Percentiles rank a stretch among this genome's conserved stretches.
Conservation (phyloP, 2,329 filamentous ascomycete species). For the Hymenoscyphus fraxineus region DNA sequence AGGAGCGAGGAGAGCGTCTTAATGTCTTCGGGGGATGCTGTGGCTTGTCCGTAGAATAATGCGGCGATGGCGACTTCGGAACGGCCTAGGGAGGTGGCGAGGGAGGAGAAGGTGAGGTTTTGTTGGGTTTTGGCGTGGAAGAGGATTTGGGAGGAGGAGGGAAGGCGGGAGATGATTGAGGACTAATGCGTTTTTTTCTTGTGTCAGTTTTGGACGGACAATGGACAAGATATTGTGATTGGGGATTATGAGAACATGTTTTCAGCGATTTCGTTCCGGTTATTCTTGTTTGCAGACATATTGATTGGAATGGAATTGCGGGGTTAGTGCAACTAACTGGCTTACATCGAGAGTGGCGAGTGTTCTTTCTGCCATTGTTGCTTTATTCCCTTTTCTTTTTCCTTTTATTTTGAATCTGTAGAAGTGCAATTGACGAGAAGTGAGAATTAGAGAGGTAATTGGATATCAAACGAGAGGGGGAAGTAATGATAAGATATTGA, state of each 20-base stretch:
- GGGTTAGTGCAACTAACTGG: background rate
- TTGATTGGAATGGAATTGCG: background rate
- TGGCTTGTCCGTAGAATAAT: constrained; percentile 85
- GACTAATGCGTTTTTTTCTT: constrained; percentile 42
- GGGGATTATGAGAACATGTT: background rate
- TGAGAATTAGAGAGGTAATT: background rate
- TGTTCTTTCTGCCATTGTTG: constrained; percentile 6
- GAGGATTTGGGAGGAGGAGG: constrained; percentile 66
- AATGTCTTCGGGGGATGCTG: constrained; percentile 65
- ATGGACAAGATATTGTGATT: background rate
- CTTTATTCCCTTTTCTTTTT: too few relatives aligned
- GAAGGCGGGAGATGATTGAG: constrained; percentile 65
- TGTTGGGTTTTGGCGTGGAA: constrained; percentile 77
- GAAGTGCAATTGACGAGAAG: background rate
- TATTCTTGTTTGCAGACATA: too few relatives aligned
- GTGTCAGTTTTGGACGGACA: background rate
- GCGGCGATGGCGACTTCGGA: constrained; percentile 86
- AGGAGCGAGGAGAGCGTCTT: constrained; percentile 65
- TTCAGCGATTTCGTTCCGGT: too few relatives aligned
- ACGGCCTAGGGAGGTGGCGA: constrained; percentile 70
- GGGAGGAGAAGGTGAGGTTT: constrained; percentile 73
- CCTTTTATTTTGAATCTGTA: background rate
- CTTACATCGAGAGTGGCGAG: constrained; percentile 11
- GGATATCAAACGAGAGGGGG: background rate
- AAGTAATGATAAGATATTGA: background rate